phyloP scores from a whole-genome alignment of 371 early-diverging fungal genomes.

The Ecytonucleospora hepatopenaei region DNA sequence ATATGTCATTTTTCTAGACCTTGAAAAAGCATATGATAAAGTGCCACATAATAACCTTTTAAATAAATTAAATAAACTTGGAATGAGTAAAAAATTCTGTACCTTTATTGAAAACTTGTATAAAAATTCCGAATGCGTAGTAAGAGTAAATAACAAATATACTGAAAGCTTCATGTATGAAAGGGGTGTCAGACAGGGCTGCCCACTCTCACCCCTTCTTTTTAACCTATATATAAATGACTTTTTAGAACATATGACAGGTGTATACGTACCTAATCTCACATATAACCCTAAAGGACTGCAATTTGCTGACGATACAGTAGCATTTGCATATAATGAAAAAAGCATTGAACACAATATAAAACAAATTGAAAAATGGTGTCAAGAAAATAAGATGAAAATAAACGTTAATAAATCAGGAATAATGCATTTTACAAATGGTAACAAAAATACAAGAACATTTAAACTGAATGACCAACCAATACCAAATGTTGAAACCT shows the following conservation, averaged over 20 bases:
- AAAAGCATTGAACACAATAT: neutral
- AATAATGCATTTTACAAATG: too few relatives aligned
- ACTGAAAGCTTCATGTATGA: neutral
- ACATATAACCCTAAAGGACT: constrained; percentile 4
- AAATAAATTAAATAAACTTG: constrained; percentile 9
- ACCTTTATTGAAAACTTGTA: constrained; percentile 11
- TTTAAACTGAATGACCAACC: too few relatives aligned
- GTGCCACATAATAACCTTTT: constrained; percentile 16
- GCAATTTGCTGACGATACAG: constrained; percentile 32
- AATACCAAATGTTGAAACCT: too few relatives aligned
- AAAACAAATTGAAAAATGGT: constrained; percentile 8
- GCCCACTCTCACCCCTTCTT: constrained; percentile 18
- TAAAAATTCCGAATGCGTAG: neutral
- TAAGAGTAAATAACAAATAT: constrained; percentile 4
- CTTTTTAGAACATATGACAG: constrained; percentile 9
- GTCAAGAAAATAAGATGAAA: constrained; percentile 5
- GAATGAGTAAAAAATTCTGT: constrained; percentile 3
- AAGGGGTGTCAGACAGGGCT: constrained; percentile 29
- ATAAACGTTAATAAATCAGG: constrained; percentile 24
- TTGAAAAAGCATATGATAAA: constrained; percentile 25
- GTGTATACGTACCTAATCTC: constrained; percentile 15
- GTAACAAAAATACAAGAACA: too few relatives aligned
- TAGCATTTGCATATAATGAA: constrained; percentile 21
- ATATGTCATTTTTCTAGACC: constrained; percentile 13
- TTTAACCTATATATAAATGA: constrained; percentile 30